Conservation (phyloP, 225 moss, liverwort and hornwort genomes). For the Climacium dendroides region DNA sequence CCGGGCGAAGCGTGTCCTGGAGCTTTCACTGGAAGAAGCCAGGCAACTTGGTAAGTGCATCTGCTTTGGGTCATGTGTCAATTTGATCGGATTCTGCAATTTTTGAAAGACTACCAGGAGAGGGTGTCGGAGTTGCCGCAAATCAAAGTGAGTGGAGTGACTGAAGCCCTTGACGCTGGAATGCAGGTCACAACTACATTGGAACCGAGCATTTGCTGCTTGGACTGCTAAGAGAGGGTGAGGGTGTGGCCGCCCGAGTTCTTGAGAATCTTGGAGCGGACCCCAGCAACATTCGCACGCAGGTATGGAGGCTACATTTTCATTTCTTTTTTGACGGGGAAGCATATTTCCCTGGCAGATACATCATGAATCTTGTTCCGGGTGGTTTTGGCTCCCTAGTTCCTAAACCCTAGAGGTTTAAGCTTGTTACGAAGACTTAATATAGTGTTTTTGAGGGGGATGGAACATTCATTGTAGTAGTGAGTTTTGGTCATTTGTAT, state of each 20-base stretch:
- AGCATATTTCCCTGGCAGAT: neutral
- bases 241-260: slow-evolving; percentile 83
- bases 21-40: slow-evolving; percentile 74
- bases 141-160: neutral
- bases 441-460: neutral
- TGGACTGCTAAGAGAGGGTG: slow-evolving; percentile 79
- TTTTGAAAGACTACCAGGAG: neutral
- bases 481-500: neutral
- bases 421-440: neutral
- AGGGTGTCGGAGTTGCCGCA: too few species aligned
- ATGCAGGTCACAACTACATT: slow-evolving; percentile 88
- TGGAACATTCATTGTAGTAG: too few species aligned
- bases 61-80: neutral
- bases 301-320: slow-evolving; percentile 15
- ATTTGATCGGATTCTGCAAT: neutral
- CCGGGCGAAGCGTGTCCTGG: slow-evolving; percentile 69
- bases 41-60: slow-evolving; percentile 56
- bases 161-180: neutral
- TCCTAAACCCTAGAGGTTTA: neutral
- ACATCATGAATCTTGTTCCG: neutral
- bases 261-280: slow-evolving; percentile 83
- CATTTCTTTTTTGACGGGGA: too few species aligned
- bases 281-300: slow-evolving; percentile 75
- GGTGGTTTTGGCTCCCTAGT: neutral
- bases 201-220: slow-evolving; percentile 93